Conservation (phyloP, 352 stramenopile genomes). For the Pythium sukuiense region DNA sequence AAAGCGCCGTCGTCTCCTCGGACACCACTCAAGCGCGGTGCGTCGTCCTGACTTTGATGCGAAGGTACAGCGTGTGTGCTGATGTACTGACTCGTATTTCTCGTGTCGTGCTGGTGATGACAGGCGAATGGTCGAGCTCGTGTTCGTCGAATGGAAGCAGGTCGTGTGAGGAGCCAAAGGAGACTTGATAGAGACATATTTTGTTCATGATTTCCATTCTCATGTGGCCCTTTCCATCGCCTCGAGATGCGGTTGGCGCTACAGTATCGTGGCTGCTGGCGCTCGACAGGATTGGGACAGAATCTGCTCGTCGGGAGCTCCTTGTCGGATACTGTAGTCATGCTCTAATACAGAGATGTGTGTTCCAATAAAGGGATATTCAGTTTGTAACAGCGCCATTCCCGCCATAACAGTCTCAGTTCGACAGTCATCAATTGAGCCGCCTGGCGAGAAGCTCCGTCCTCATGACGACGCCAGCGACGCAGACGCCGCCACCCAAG, state of each 20-base stretch:
- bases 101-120: background rate
- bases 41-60: background rate
- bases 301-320: no score
- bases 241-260: no score
- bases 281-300: no score
- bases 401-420: conserved; percentile 3
- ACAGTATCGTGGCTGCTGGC: no score
- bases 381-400: background rate
- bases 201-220: no score
- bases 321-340: conserved; percentile 4
- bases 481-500: conserved; percentile 7
- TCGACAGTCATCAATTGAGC: conserved; percentile 2
- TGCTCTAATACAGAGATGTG: conserved; percentile 13
- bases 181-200: no score
- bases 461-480: conserved; percentile 8
- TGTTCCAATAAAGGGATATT: background rate
- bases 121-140: conserved; percentile 40
- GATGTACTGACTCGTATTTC: background rate
- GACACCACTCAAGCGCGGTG: conserved; percentile 37
- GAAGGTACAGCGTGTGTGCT: background rate
- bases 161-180: conserved; percentile 28
- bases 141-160: conserved; percentile 60
- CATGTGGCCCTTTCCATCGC: no score
- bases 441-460: background rate
- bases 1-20: conserved; percentile 32